Percentiles rank a stretch among this genome's conserved stretches.
phyloP scores from a whole-genome alignment of 2,329 filamentous ascomycete species.

The Pseudopithomyces maydicus region DNA sequence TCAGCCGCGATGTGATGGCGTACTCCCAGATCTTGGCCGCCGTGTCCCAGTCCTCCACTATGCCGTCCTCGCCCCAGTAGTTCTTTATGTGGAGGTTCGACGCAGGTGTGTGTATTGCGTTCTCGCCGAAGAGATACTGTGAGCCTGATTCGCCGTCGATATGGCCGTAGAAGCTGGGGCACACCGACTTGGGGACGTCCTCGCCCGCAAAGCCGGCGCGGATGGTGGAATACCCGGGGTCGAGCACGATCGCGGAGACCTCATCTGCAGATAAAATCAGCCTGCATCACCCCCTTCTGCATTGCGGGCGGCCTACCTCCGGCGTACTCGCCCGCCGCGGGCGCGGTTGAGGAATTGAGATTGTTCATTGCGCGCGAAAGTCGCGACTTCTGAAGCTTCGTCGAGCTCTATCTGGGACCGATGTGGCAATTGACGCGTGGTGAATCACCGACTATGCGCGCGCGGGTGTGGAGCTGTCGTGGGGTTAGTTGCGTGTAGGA shows the following conservation, averaged over 20 bases:
- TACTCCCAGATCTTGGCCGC: conserved; percentile 91
- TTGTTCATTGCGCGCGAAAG: conserved; percentile 39
- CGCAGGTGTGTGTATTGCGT: conserved; percentile 79
- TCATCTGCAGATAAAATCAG: conserved; percentile 68
- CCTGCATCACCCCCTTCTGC: conserved; percentile 8
- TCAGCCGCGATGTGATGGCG: conserved; percentile 85
- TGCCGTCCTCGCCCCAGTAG: conserved; percentile 85
- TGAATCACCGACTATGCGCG: conserved; percentile 8
- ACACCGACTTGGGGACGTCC: conserved; percentile 91
- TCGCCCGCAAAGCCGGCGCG: conserved; percentile 97
- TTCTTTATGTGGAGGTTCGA: conserved; percentile 83
- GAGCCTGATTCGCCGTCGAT: conserved; percentile 54
- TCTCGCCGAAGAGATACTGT: conserved; percentile 80
- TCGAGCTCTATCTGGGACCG: background rate
- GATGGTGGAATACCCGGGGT: conserved; percentile 88
- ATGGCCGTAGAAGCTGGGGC: conserved; percentile 85
- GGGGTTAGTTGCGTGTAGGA: conserved; percentile 30
- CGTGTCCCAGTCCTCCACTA: conserved; percentile 96
- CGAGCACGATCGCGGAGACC: conserved; percentile 94
- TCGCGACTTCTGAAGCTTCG: conserved; percentile 16
- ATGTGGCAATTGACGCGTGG: conserved; percentile 33
- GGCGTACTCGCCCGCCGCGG: conserved; percentile 52
- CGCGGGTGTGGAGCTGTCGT: conserved; percentile 13
- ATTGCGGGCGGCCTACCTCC: conserved; percentile 41
- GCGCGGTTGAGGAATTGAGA: conserved; percentile 44